These are phyloP conservation scores for Chenopodium album DNA, from an alignment of 148 eudicot genomes.

Conservation along the genomic window DNA sequence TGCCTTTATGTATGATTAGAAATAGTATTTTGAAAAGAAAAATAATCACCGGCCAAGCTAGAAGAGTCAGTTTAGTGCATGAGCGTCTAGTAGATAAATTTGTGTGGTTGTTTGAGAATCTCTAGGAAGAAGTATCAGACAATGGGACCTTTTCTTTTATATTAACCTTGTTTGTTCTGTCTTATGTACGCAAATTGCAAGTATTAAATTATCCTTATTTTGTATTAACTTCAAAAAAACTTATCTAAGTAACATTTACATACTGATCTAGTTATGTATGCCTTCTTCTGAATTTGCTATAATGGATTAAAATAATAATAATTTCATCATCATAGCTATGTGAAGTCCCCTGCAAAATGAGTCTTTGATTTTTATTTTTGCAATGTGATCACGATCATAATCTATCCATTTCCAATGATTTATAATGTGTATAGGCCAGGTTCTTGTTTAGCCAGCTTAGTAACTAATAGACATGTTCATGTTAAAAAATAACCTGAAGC, in stretches of 20 bases:
- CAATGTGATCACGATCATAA: too few relatives aligned
- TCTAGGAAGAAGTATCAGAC: too few relatives aligned
- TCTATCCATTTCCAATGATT: too few relatives aligned
- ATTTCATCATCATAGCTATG: too few relatives aligned
- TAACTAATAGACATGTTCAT: neutral
- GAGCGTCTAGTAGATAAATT: neutral
- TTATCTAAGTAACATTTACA: neutral
- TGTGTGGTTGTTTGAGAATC: neutral
- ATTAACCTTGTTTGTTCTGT: neutral
- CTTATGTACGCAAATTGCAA: neutral
- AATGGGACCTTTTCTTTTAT: too few relatives aligned
- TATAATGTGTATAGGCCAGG: neutral
- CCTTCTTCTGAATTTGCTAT: neutral
- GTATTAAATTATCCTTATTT: neutral
- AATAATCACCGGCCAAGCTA: too few relatives aligned
- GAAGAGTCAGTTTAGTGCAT: too few relatives aligned
- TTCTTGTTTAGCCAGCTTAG: neutral
- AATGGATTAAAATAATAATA: too few relatives aligned
- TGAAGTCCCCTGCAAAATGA: neutral
- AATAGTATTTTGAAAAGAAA: too few relatives aligned
- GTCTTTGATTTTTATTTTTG: too few relatives aligned
- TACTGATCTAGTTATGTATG: neutral
- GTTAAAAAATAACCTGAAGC: too few relatives aligned
- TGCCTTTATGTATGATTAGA: too few relatives aligned
- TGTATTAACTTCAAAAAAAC: neutral